Base-by-base conservation (phyloP, 768 basidiomycete genomes). In the Coprinopsis marcescibilis region DNA sequence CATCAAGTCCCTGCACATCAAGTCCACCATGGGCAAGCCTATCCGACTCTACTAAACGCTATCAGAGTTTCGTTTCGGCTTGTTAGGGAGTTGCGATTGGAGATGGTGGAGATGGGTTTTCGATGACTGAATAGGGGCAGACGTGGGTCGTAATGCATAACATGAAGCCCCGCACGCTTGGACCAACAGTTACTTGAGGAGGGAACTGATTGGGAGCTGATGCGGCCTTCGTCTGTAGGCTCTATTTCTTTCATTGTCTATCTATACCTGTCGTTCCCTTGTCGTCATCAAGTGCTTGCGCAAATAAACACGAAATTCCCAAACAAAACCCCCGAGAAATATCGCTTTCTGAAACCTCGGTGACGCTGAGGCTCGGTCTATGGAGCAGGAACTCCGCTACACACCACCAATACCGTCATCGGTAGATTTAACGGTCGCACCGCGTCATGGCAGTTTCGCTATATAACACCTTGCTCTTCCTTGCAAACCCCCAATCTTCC, bases 11-110 rank as follows among this genome's bases (percentile, higher is more conserved):
- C 77, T 98, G 55, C 92, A 97, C 78, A 84, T 99, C 77, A 99
- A 99, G 80, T 83, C 84, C 61, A 93, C 95, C 63, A 99, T 98
- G 96, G 95, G 95, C 78, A 96, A 95, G 73, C 91, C 94, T 51
- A 72, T 94, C 60, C 91, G 95, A 50, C 76, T 98, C 54, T 98
- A 85, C 85, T 97, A 76, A 76, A 40, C 46, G 57, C 29, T 36
- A n/a, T n/a, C n/a, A n/a, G n/a, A n/a, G n/a, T 36, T 10, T 8
- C 38, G 29, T 49, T 36, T 40, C 30, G 47, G 40, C 35, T 26
- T 11, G 27, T 24, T 19, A 11, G 49, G 27, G 26, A 51, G 23
- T 32, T 34, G 32, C 39, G 42, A 49, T 52, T 48, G 45, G 50
- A 53, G 50, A 23, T 42, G 37, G 33, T 39, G 42, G 42, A 50